Evolutionary conservation across 805 yeast genomes (phyloP).

Genomic region (Grigorovia transvaalensis): DNA sequence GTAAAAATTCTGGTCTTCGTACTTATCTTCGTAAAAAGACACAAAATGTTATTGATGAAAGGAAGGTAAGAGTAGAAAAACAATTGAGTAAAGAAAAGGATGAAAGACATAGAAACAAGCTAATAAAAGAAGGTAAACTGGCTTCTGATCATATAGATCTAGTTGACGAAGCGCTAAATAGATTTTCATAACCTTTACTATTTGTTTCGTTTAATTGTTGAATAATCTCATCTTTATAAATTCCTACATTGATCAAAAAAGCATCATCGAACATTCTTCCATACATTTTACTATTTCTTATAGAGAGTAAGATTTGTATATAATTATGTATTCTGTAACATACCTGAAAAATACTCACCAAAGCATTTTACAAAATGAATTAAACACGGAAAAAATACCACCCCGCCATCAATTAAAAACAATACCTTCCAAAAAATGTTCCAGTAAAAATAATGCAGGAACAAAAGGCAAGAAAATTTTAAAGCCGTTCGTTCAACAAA

Average conservation of each 20-base stretch:
- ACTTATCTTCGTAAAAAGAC: slow-evolving; percentile 73
- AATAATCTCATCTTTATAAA: background rate
- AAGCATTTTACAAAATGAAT: too few species aligned
- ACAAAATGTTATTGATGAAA: slow-evolving; percentile 75
- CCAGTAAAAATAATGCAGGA: background rate
- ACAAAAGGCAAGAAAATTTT: background rate
- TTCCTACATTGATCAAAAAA: background rate
- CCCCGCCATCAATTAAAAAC: too few species aligned
- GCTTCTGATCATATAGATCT: slow-evolving; percentile 40
- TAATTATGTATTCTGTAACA: background rate
- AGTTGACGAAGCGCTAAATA: slow-evolving; percentile 33
- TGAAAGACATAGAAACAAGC: slow-evolving; percentile 43
- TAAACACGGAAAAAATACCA: too few species aligned
- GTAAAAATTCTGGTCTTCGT: slow-evolving; percentile 77
- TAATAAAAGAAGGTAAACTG: slow-evolving; percentile 39
- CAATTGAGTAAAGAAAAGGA: slow-evolving; percentile 68
- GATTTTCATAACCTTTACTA: slow-evolving; percentile 26
- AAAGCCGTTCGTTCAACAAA: background rate
- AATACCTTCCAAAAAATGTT: too few species aligned
- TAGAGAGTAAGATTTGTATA: too few species aligned
- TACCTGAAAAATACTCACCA: background rate
- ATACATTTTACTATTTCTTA: too few species aligned
- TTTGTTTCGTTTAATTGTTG: background rate
- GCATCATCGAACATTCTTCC: too few species aligned
- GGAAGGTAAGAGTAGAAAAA: slow-evolving; percentile 65